phyloP scores from a whole-genome alignment of 306 rosid species.

The Pyrus communis region DNA sequence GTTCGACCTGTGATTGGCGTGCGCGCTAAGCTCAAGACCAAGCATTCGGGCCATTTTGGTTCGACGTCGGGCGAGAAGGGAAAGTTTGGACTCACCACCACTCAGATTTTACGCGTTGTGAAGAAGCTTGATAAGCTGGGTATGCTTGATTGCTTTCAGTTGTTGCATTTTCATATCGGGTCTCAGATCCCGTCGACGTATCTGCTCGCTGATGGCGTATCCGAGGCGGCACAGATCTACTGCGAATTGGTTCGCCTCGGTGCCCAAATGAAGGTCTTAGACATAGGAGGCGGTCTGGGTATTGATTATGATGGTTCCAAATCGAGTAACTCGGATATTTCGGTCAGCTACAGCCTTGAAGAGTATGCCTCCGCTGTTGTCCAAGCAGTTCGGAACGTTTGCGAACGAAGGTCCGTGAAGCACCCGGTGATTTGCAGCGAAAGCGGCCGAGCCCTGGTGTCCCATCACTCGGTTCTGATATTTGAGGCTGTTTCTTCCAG shows the following conservation, averaged over 20 bases:
- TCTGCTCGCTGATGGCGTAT: constrained; percentile 59
- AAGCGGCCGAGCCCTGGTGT: constrained; percentile 81
- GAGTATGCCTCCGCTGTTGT: constrained; percentile 84
- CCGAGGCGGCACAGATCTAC: constrained; percentile 88
- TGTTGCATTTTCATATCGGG: constrained; percentile 88
- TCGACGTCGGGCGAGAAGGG: constrained; percentile 89
- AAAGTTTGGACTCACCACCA: constrained; percentile 71
- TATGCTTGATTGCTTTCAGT: constrained; percentile 76
- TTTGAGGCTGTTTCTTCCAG: constrained; percentile 61
- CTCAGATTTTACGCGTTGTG: constrained; percentile 62
- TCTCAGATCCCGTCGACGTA: constrained; percentile 75
- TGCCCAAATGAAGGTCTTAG: constrained; percentile 66
- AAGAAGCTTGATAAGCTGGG: constrained; percentile 52
- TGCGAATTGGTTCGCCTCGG: constrained; percentile 84
- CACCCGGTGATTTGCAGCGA: constrained; percentile 78
- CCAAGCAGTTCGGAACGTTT: constrained; percentile 38
- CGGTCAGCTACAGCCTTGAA: constrained; percentile 57
- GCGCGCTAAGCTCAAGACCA: constrained; percentile 81
- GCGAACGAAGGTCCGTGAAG: constrained; percentile 52
- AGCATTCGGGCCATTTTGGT: constrained; percentile 83
- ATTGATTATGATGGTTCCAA: constrained; percentile 86
- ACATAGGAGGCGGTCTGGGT: constrained; percentile 89
- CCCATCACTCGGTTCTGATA: constrained; percentile 74
- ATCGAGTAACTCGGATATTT: constrained; percentile 56
- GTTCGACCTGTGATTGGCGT: constrained; percentile 67